Base-by-base conservation (phyloP, 257 asterid genomes). In the Fraxinus americana region DNA sequence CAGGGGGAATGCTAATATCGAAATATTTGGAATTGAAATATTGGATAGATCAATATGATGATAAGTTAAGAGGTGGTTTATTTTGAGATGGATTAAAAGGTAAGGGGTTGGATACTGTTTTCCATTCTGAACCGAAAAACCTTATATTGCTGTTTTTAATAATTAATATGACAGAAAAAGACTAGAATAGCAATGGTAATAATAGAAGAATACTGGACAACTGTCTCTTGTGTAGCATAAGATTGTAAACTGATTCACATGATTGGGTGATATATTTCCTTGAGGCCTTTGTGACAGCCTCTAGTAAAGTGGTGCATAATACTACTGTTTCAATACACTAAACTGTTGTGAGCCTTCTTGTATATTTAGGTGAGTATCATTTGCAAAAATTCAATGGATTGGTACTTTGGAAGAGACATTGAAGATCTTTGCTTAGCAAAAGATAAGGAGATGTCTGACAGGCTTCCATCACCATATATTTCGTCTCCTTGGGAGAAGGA, bases 401-500 rank as follows among this genome's bases (percentile, higher is more conserved):
- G 87, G 89, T 70, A 81, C 82, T 81, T 11, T 39, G 84, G 67
- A 34, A 74, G 48, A 59, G 48, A 52, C 39, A 14, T 34, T 29
- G 83, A 79, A 61, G 82, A 79, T 72, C 73, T 83, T 34, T 34
- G 75, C 5, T 84, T 83, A 27, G 84, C 86, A 6, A 70, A 76
- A 76, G 74, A 81, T 71, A 71, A 76, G 73, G 85, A 75, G 70
- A 59, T 75, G 5, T 77, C 75, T 7, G 80, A 81, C 30, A 41
- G 81, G 71, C 68, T 73, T 75, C 78, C 84, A 73, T 83, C 86
- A 65, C 78, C 77, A 29, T 78, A 83, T 75, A 80, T 77, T 74
- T 83, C 82, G 87, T 50, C 82, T 67, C 76, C 79, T n/a, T 83
- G 86, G 84, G 81, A 77, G 23, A 73, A 65, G 52, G 29, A 14